A percentile compares a stretch with the other conserved stretches of the same genome.
These are phyloP conservation scores for Phytophthora melonis DNA, from an alignment of 352 stramenopile species.

Conservation along the genomic window DNA sequence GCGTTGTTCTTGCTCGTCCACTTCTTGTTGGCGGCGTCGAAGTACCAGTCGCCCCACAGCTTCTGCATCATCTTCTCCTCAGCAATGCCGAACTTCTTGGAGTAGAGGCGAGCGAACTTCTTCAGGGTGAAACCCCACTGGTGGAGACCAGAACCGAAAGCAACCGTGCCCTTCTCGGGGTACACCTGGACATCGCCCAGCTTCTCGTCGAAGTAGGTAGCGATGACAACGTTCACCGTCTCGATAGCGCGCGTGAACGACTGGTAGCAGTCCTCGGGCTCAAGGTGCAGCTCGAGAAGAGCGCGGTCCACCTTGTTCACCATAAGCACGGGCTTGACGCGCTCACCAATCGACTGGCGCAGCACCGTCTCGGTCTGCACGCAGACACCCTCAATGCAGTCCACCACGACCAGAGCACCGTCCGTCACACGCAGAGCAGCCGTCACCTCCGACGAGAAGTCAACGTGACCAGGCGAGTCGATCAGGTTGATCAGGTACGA, in stretches of 20 bases:
- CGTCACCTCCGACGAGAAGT: slow-evolving; percentile 99
- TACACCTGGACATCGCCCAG: slow-evolving; percentile 98
- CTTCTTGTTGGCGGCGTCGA: slow-evolving; percentile 96
- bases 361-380: slow-evolving; percentile 99
- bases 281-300: slow-evolving; percentile 98
- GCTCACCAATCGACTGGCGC: slow-evolving; percentile 97
- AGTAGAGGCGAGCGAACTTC: slow-evolving; percentile 99
- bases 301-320: slow-evolving; percentile 99
- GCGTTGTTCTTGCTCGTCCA: slow-evolving; percentile 96
- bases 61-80: slow-evolving; percentile 99
- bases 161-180: slow-evolving; percentile 98
- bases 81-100: slow-evolving; percentile 98
- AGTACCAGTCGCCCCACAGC: slow-evolving; percentile 99
- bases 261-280: slow-evolving; percentile 99
- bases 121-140: slow-evolving; percentile 99
- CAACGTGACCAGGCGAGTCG: slow-evolving; percentile 99
- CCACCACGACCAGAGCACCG: slow-evolving; percentile 99
- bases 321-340: slow-evolving; percentile 99
- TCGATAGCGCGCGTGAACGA: slow-evolving; percentile 98
- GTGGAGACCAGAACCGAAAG: slow-evolving; percentile 99
- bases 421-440: slow-evolving; percentile 99
- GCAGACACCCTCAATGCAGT: slow-evolving; percentile 99
- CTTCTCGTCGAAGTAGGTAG: slow-evolving; percentile 98
- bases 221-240: slow-evolving; percentile 99
- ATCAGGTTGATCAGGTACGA: slow-evolving; percentile 99